These are phyloP conservation scores for Mycena venus DNA, from an alignment of 768 basidiomycete species.

Conservation along the genomic window DNA sequence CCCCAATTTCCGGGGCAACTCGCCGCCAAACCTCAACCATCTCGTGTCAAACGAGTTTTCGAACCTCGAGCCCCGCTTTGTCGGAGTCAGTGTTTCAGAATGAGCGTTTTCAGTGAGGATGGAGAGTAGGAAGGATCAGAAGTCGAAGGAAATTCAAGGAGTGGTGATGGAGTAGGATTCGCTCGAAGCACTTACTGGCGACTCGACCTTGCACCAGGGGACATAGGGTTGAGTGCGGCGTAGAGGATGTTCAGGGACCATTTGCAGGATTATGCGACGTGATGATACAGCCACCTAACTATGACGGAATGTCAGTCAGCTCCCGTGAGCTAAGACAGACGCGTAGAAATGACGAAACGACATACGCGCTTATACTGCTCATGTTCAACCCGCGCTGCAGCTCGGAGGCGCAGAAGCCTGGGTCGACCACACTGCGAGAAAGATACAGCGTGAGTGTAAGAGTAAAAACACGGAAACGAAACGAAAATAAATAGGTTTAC, in stretches of 20 bases:
- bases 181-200: too few species aligned
- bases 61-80: neutral
- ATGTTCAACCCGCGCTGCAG: too few species aligned
- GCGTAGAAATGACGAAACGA: too few species aligned
- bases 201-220: neutral
- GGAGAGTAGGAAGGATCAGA: too few species aligned
- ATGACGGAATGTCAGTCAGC: too few species aligned
- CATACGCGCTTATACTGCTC: too few species aligned
- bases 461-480: too few species aligned
- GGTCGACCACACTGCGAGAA: neutral
- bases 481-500: too few species aligned
- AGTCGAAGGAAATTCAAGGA: neutral
- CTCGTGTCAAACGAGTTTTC: neutral
- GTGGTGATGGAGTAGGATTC: neutral
- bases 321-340: too few species aligned
- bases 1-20: neutral
- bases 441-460: too few species aligned
- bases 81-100: too few species aligned
- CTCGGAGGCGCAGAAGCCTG: neutral
- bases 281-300: too few species aligned
- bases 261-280: neutral
- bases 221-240: neutral
- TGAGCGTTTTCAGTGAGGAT: neutral
- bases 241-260: neutral
- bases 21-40: neutral